Evolutionary conservation across 2,329 filamentous ascomycete species (phyloP), one percentile per base, ranked within the genome.

Genomic region (Colletotrichum camelliae): DNA sequence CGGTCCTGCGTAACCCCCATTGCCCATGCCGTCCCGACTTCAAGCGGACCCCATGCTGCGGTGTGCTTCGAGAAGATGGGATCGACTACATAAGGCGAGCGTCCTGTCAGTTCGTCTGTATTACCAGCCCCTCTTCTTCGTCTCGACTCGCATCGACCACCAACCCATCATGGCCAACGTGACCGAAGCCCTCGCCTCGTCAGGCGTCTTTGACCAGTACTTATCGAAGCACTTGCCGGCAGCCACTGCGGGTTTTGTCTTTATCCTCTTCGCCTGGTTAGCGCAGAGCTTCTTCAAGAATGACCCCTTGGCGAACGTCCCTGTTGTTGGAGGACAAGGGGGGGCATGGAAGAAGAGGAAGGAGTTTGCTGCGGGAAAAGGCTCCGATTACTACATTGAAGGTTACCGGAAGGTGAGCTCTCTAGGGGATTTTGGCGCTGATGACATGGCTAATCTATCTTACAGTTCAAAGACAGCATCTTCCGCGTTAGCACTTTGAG

Each of bases 401-500:
- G 73, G 73, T 9, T 75, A 75, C 18, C 43, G 21, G 21, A 61
- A 75, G 67, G 72, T 71, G n/a, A 48, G 15, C 21, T 60, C 6
- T 15, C 10, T 21, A 9, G 16, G 10, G 8, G 21, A 33, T 24
- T 5, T 18, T 16, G 60, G 27, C 24, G 57, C 33, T 18, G 7
- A n/a, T 52, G 9, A 6, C 10, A n/a, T 5, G 37, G 10, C 67
- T 74, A n/a, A 70, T 48, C 29, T n/a, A 29, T 43, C 27, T 18
- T 24, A 10, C 33, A 83, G 82, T 84, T 84, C 79, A 82, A 81
- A 55, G 70, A 81, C 62, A 77, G 78, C 52, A 60, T 83, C n/a
- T 84, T 81, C 69, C 75, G 80, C 33, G 73, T 84, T 55, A 78
- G 80, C 1, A 83, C 81, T 2, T 9, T 79, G 1, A 77, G 77